A percentile compares a stretch with the other conserved stretches of the same genome.
Evolutionary conservation across 345 rosid species (phyloP).

Genomic region (Hypericum androsaemum): DNA sequence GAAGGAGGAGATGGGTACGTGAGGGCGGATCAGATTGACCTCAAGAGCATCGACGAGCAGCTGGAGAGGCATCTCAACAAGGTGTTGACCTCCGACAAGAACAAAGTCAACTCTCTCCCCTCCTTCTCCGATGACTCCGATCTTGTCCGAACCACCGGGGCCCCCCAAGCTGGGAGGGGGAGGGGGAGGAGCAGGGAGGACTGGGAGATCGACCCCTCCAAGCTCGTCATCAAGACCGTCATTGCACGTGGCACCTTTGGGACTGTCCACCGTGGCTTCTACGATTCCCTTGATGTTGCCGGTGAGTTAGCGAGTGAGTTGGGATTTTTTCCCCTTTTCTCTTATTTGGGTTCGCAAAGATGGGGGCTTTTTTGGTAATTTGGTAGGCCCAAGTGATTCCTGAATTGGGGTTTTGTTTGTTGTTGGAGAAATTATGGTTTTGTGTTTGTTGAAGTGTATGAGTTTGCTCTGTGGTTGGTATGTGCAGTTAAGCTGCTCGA

Average conservation of each 20-base stretch:
- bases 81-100: slow-evolving; percentile 59
- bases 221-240: slow-evolving; percentile 71
- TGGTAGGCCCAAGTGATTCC: background rate
- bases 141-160: slow-evolving; percentile 5
- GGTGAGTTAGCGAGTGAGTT: slow-evolving; percentile 41
- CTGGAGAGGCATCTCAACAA: slow-evolving; percentile 73
- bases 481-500: slow-evolving; percentile 85
- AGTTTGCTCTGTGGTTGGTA: slow-evolving; percentile 5
- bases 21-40: slow-evolving; percentile 97
- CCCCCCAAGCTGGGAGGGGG: slow-evolving; percentile 2
- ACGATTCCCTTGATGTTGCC: slow-evolving; percentile 83
- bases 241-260: slow-evolving; percentile 98
- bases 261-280: slow-evolving; percentile 92
- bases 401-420: background rate
- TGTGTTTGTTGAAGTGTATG: slow-evolving; percentile 6
- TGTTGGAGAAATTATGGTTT: too few relatives aligned
- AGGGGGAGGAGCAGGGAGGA: slow-evolving; percentile 42
- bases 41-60: slow-evolving; percentile 90
- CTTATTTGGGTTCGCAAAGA: too few relatives aligned
- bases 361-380: background rate
- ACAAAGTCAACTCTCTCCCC: slow-evolving; percentile 19
- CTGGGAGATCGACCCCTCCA: slow-evolving; percentile 96
- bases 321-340: background rate
- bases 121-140: background rate
- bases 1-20: slow-evolving; percentile 73